Conservation (phyloP, 257 asterid genomes). For the Solanum medicagineum region DNA sequence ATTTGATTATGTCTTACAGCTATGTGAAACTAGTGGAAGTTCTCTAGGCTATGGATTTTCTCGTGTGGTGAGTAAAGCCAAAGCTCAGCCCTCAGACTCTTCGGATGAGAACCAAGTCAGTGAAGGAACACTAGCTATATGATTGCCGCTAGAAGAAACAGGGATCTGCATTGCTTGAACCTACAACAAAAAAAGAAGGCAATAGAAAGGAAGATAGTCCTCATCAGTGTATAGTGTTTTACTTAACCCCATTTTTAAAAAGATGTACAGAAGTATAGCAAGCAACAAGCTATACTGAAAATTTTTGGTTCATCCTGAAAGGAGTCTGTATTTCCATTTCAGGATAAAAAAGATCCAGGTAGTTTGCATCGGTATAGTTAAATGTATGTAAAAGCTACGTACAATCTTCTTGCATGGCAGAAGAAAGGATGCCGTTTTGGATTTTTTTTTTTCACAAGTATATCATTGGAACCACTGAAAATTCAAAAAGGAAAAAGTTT, state of each 20-base stretch:
- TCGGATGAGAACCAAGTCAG: slow-evolving; percentile 53
- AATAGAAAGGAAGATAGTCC: not conserved
- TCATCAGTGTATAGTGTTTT: slow-evolving; percentile 17
- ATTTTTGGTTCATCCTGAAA: slow-evolving; percentile 15
- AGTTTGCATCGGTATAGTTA: not conserved
- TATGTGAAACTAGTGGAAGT: slow-evolving; percentile 74
- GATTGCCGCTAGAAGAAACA: not conserved
- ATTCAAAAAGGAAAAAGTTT: not conserved
- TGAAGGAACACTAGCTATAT: slow-evolving; percentile 68
- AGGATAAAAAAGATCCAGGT: not conserved
- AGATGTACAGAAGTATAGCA: slow-evolving; percentile 37
- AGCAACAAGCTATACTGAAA: slow-evolving; percentile 11
- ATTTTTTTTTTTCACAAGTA: not conserved
- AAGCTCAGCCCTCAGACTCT: slow-evolving; percentile 38
- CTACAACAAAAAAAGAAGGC: not conserved
- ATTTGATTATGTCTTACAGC: slow-evolving; percentile 32
- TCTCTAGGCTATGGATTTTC: slow-evolving; percentile 94
- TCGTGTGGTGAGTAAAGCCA: slow-evolving; percentile 49
- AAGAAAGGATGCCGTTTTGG: not conserved
- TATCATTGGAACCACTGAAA: not conserved
- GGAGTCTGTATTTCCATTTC: not conserved
- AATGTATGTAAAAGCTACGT: not conserved
- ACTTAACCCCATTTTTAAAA: slow-evolving; percentile 12
- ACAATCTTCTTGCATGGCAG: not conserved
- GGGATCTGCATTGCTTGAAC: not conserved